A percentile compares a stretch with the other conserved stretches of the same genome.
phyloP scores from a whole-genome alignment of 768 basidiomycete species.

The Dendrothele bispora region DNA sequence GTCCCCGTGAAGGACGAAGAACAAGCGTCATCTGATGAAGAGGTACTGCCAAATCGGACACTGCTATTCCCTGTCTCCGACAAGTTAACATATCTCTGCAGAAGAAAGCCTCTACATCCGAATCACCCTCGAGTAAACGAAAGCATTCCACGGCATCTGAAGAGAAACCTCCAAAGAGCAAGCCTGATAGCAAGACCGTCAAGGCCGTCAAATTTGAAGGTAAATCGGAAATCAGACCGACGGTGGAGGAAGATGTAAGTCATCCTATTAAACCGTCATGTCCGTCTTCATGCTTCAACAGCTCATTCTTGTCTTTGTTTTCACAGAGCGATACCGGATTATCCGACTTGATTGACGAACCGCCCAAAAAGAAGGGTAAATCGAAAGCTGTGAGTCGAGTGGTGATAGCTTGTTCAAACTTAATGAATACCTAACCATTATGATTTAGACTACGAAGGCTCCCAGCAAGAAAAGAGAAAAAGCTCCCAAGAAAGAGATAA shows the following conservation, averaged over 20 bases:
- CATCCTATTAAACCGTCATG: neutral
- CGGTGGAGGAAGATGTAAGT: neutral
- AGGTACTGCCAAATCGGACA: neutral
- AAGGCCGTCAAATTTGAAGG: neutral
- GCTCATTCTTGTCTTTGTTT: neutral
- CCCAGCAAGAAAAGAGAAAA: constrained; percentile 27
- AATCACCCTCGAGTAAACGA: neutral
- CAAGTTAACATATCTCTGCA: neutral
- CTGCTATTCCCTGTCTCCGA: neutral
- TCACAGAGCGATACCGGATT: constrained; percentile 58
- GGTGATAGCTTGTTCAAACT: neutral
- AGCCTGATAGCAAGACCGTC: neutral
- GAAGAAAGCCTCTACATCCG: neutral
- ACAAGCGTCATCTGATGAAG: neutral
- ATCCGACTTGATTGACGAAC: constrained; percentile 59
- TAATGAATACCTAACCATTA: constrained; percentile 15
- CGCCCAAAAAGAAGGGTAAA: constrained; percentile 39
- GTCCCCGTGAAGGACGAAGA: constrained; percentile 4
- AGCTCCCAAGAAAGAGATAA: constrained; percentile 23
- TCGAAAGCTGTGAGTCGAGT: constrained; percentile 33
- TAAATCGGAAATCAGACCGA: neutral
- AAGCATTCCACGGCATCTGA: neutral
- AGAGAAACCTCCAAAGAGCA: constrained; percentile 3
- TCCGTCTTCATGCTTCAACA: neutral
- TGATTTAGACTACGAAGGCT: constrained; percentile 26